Percentiles rank a stretch among this genome's conserved stretches.
Conservation (phyloP, 2,329 filamentous ascomycete species). For the Lecanosticta acicola region DNA sequence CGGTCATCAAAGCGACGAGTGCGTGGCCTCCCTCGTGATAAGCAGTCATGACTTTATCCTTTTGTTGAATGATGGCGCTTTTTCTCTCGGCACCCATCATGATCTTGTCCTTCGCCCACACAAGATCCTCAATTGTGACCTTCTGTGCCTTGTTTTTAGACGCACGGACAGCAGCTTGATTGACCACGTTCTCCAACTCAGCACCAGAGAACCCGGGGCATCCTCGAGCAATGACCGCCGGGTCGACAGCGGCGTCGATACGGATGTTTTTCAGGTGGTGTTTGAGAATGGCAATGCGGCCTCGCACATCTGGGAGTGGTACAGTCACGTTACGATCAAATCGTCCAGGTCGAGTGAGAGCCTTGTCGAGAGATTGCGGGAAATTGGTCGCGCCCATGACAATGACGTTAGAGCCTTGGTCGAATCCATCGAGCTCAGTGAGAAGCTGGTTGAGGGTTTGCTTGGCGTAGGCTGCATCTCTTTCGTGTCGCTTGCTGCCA, state of each 20-base stretch:
- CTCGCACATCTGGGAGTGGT: conserved; percentile 83
- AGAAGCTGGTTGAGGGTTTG: conserved; percentile 96
- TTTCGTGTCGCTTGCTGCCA: conserved; percentile 84
- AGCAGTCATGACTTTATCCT: conserved; percentile 93
- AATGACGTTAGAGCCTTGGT: conserved; percentile 89
- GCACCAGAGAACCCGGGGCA: conserved; percentile 92
- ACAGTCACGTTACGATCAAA: conserved; percentile 93
- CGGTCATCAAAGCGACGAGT: conserved; percentile 77
- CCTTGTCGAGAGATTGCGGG: conserved; percentile 88
- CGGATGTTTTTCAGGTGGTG: conserved; percentile 93
- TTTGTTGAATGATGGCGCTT: conserved; percentile 81
- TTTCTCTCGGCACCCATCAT: conserved; percentile 93
- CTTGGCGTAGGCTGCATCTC: conserved; percentile 91
- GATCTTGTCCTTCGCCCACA: conserved; percentile 98
- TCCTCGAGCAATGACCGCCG: conserved; percentile 75
- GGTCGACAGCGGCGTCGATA: conserved; percentile 70
- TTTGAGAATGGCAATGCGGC: conserved; percentile 84
- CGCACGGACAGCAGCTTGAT: conserved; percentile 92
- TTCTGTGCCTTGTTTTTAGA: conserved; percentile 74
- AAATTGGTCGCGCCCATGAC: conserved; percentile 96
- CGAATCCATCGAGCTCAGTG: conserved; percentile 94
- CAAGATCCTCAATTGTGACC: conserved; percentile 74
- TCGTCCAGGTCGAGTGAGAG: conserved; percentile 84
- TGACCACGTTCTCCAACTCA: conserved; percentile 93
- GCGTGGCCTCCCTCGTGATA: conserved; percentile 96